Percentiles rank a stretch among this genome's conserved stretches.
Evolutionary conservation across 257 asterid species (phyloP).

Genomic region (Plantago major): DNA sequence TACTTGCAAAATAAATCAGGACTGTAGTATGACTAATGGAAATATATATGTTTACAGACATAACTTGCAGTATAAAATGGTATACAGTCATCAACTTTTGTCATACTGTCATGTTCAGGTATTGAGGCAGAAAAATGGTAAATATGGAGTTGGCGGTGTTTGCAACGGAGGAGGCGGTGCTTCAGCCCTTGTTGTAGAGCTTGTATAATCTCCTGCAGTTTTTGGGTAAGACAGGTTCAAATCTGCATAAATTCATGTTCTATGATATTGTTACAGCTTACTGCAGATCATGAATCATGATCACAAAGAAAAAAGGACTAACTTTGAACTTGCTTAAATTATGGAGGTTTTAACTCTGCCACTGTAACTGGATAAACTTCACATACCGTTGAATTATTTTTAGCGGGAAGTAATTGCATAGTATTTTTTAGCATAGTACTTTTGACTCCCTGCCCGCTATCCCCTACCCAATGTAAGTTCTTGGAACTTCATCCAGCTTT

Average conservation of each 20-base stretch:
- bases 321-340: not conserved
- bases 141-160: slow-evolving; percentile 82
- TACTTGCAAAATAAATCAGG: no score
- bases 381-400: no score
- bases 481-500: no score
- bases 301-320: no score
- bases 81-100: not conserved
- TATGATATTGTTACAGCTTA: not conserved
- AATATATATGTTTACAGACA: not conserved
- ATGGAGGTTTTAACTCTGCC: no score
- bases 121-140: slow-evolving; percentile 73
- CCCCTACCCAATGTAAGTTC: no score
- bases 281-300: no score
- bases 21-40: no score
- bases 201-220: slow-evolving; percentile 36
- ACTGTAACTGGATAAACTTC: no score
- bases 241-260: not conserved
- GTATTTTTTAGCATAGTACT: no score
- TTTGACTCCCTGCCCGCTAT: no score
- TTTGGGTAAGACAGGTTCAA: slow-evolving; percentile 21
- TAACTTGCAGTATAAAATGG: not conserved
- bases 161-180: slow-evolving; percentile 99
- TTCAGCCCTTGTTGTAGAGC: slow-evolving; percentile 85
- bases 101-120: slow-evolving; percentile 39
- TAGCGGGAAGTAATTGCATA: no score